These are phyloP conservation scores for Zelonia costaricensis DNA, from an alignment of 208 protist genomes.

Conservation along the genomic window DNA sequence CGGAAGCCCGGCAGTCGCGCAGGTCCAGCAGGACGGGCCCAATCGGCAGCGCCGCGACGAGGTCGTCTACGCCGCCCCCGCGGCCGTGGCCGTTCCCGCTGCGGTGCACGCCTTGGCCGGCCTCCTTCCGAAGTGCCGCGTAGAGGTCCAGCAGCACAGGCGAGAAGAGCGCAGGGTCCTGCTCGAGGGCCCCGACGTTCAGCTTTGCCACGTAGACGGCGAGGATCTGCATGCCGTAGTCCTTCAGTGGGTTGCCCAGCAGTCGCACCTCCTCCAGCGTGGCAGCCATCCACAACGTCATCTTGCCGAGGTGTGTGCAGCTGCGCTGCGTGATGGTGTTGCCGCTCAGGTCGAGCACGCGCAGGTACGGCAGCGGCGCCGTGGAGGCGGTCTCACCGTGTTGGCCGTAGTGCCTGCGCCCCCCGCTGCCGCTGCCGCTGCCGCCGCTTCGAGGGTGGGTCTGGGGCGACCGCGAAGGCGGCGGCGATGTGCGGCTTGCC, in stretches of 20 bases:
- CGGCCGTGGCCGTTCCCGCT: neutral
- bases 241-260: constrained; percentile 58
- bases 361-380: constrained; percentile 31
- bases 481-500: neutral
- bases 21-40: constrained; percentile 61
- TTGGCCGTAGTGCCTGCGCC: too few species aligned
- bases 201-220: constrained; percentile 70
- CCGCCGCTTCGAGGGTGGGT: neutral
- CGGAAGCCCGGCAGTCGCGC: constrained; percentile 51
- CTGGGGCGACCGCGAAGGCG: neutral
- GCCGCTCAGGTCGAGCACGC: constrained; percentile 67
- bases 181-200: constrained; percentile 26
- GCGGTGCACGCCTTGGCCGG: neutral
- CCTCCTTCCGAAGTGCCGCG: neutral
- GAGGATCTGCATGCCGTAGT: constrained; percentile 82
- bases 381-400: neutral
- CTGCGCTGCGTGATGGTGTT: constrained; percentile 71
- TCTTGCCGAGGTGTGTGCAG: constrained; percentile 59
- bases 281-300: constrained; percentile 61
- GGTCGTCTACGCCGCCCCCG: neutral
- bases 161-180: constrained; percentile 48
- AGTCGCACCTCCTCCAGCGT: constrained; percentile 69
- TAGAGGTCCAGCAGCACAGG: constrained; percentile 19
- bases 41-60: constrained; percentile 32
- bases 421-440: neutral